Evolutionary conservation across 495 filamentous ascomycete species (phyloP).

Genomic region (Trichoderma erinaceum): DNA sequence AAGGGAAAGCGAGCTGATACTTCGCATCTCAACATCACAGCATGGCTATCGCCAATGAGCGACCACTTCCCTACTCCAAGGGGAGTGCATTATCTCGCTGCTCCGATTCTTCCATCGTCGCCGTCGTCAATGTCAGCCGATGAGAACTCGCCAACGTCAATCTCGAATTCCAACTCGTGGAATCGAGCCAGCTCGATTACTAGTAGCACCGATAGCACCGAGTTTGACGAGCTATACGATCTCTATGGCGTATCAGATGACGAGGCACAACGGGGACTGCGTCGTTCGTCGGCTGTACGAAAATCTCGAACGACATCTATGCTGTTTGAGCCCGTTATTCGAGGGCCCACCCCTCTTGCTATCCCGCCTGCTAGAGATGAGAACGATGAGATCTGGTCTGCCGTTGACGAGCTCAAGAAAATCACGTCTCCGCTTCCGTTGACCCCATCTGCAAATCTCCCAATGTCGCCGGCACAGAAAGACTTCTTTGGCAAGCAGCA

Average conservation of each 20-base stretch:
- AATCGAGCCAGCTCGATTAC: constrained; percentile 48
- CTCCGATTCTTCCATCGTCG: constrained; percentile 43
- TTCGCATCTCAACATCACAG: constrained; percentile 45
- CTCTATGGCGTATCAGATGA: constrained; percentile 62
- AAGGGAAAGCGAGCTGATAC: constrained; percentile 30
- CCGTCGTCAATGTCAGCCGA: constrained; percentile 40
- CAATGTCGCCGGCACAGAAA: constrained; percentile 68
- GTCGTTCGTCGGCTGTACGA: constrained; percentile 21
- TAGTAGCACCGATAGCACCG: constrained; percentile 50
- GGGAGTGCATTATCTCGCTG: constrained; percentile 52
- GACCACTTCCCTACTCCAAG: constrained; percentile 58
- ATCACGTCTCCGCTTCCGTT: constrained; percentile 70
- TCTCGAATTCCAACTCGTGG: constrained; percentile 49
- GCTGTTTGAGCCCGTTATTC: constrained; percentile 23
- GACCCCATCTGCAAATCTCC: constrained; percentile 68
- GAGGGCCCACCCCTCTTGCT: constrained; percentile 58
- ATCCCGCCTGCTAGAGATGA: constrained; percentile 51
- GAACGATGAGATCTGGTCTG: constrained; percentile 34
- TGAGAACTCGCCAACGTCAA: constrained; percentile 43
- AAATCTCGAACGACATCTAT: constrained; percentile 3
- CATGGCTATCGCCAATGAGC: constrained; percentile 52
- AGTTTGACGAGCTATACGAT: constrained; percentile 85
- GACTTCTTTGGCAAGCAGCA: constrained; percentile 55
- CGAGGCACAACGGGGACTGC: constrained; percentile 32
- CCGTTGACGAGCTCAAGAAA: constrained; percentile 40